These are phyloP conservation scores for Sicyos edulis DNA, from an alignment of 306 rosid species.

Conservation along the genomic window DNA sequence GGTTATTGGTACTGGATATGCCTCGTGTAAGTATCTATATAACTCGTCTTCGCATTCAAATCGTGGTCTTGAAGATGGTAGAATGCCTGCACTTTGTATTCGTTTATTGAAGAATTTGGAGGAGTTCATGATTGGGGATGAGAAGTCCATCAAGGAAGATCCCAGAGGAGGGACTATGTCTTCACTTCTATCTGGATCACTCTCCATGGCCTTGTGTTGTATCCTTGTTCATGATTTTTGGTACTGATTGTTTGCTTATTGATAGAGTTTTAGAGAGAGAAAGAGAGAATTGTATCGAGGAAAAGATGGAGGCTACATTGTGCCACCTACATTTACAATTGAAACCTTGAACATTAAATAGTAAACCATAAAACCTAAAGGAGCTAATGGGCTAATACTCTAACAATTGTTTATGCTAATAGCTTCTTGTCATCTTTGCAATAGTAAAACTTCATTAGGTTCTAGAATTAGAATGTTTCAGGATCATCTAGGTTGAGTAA, in stretches of 20 bases:
- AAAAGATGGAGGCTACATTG: too few relatives aligned
- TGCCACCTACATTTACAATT: too few relatives aligned
- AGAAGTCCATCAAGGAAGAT: constrained; percentile 36
- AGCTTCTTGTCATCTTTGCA: constrained; percentile 3
- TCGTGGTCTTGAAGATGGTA: constrained; percentile 26
- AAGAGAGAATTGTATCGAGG: too few relatives aligned
- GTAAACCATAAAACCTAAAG: too few relatives aligned
- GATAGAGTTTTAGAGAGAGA: too few relatives aligned
- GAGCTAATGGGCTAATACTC: too few relatives aligned
- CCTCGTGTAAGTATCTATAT: constrained; percentile 62
- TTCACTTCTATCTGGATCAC: constrained; percentile 72
- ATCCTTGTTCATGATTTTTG: constrained; percentile 41
- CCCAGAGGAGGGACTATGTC: constrained; percentile 42
- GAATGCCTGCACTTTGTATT: too few relatives aligned
- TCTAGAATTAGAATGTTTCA: background rate
- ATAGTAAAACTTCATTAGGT: background rate
- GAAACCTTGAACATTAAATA: too few relatives aligned
- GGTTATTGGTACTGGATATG: constrained; percentile 84
- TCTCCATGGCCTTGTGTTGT: constrained; percentile 95
- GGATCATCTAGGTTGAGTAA: too few relatives aligned
- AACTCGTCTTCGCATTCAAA: constrained; percentile 49
- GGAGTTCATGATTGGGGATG: constrained; percentile 50
- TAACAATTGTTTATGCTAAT: background rate
- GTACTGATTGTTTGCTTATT: background rate
- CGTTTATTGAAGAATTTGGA: constrained; percentile 29